These are phyloP conservation scores for Botrytis pseudocinerea DNA, from an alignment of 2,329 filamentous ascomycete species.

Conservation along the genomic window DNA sequence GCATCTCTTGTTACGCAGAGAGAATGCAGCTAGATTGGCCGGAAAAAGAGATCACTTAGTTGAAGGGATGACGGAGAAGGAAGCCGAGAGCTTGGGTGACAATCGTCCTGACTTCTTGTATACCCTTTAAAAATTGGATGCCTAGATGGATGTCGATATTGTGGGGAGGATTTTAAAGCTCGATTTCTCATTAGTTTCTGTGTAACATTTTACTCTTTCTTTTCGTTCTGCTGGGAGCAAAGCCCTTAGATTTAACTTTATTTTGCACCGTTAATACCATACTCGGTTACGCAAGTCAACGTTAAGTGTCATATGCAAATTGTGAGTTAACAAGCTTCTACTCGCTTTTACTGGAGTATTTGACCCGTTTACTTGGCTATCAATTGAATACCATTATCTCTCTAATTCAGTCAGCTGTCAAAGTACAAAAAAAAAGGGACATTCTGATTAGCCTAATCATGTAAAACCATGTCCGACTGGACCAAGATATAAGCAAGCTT, in stretches of 20 bases:
- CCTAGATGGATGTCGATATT: neutral
- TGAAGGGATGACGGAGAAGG: conserved; percentile 59
- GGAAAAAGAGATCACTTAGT: conserved; percentile 64
- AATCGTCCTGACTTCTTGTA: conserved; percentile 70
- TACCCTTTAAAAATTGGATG: conserved; percentile 48
- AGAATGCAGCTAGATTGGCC: conserved; percentile 65
- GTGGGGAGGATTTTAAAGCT: neutral
- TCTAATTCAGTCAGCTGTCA: neutral
- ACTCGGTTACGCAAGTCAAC: neutral
- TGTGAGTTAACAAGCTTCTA: neutral
- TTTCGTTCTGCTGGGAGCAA: neutral
- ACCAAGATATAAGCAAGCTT: conserved; percentile 1
- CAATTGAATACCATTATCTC: neutral
- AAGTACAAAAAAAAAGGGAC: neutral
- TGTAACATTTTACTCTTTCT: neutral
- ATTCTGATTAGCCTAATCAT: conserved; percentile 2
- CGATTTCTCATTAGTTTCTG: neutral
- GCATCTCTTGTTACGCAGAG: conserved; percentile 58
- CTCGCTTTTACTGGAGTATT: neutral
- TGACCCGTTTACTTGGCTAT: neutral
- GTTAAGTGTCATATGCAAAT: neutral
- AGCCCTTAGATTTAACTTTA: neutral
- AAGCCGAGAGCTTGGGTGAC: conserved; percentile 70
- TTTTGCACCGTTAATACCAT: neutral
- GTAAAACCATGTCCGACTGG: neutral